These are phyloP conservation scores for Ustilago sp. DNA, from an alignment of 1,284 basidiomycete species.

Conservation along the genomic window DNA sequence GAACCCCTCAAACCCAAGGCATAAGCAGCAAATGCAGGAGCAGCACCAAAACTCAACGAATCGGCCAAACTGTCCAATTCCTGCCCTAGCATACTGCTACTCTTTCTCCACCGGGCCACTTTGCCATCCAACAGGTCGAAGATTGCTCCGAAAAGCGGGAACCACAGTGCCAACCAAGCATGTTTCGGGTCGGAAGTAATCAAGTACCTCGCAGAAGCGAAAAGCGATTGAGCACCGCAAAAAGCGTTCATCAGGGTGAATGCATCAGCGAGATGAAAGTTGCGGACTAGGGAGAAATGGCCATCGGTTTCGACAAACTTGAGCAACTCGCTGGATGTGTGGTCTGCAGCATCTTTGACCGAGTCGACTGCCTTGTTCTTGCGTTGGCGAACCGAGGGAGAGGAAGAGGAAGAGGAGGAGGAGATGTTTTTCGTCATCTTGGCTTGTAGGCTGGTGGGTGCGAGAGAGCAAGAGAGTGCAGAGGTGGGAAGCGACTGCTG, in stretches of 20 bases:
- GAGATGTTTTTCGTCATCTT: conserved; percentile 49
- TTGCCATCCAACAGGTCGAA: conserved; percentile 99
- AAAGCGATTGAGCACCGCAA: conserved; percentile 95
- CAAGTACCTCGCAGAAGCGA: conserved; percentile 89
- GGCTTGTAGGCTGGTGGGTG: conserved; percentile 45
- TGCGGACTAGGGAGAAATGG: conserved; percentile 73
- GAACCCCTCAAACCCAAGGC: conserved; percentile 88
- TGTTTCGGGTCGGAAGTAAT: conserved; percentile 79
- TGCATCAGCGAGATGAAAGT: conserved; percentile 96
- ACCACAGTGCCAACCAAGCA: conserved; percentile 78
- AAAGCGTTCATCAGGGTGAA: conserved; percentile 99
- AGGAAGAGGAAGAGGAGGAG: conserved; percentile 6
- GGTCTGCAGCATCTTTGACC: conserved; percentile 1
- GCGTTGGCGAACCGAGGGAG: conserved; percentile 30
- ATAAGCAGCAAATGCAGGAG: conserved; percentile 92
- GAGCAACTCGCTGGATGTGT: conserved; percentile 45
- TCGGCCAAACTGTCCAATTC: conserved; percentile 97
- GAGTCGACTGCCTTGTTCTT: conserved; percentile 14
- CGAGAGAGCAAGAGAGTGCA: conserved; percentile 30
- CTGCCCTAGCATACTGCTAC: conserved; percentile 95
- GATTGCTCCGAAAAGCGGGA: conserved; percentile 94
- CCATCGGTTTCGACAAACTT: conserved; percentile 67
- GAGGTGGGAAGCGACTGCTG: conserved; percentile 37
- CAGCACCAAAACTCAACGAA: conserved; percentile 97
- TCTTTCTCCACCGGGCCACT: conserved; percentile 95